Evolutionary conservation across 2,329 filamentous ascomycete species (phyloP).

Genomic region (Dactylonectria estremocensis): DNA sequence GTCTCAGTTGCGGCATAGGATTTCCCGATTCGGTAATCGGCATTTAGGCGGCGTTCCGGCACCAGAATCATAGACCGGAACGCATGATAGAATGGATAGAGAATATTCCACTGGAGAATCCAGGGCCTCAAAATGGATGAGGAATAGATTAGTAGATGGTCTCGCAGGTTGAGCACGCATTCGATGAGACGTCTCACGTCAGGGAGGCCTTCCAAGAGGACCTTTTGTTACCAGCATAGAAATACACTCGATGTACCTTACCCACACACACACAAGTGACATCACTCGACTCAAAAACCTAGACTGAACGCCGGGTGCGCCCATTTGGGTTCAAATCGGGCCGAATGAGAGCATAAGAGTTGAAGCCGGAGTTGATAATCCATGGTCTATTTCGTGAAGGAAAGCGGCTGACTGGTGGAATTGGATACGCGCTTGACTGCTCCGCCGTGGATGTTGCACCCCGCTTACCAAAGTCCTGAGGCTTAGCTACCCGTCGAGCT

Average conservation of each 20-base stretch:
- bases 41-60: conserved; percentile 27
- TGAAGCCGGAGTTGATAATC: neutral
- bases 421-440: too few relatives aligned
- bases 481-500: too few relatives aligned
- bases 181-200: conserved; percentile 9
- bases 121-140: neutral
- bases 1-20: neutral
- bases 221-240: neutral
- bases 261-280: neutral
- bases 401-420: neutral
- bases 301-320: neutral
- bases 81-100: conserved; percentile 17
- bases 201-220: neutral
- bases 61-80: conserved; percentile 6
- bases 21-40: neutral
- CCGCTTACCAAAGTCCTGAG: too few relatives aligned
- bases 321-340: neutral
- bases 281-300: neutral
- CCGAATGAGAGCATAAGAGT: neutral
- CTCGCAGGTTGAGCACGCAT: neutral
- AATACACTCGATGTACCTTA: neutral
- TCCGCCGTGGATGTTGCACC: too few relatives aligned
- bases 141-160: neutral
- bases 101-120: neutral
- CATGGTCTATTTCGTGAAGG: neutral